Conservation (phyloP, 2,329 filamentous ascomycete genomes). For the Karstenula rhodostoma region DNA sequence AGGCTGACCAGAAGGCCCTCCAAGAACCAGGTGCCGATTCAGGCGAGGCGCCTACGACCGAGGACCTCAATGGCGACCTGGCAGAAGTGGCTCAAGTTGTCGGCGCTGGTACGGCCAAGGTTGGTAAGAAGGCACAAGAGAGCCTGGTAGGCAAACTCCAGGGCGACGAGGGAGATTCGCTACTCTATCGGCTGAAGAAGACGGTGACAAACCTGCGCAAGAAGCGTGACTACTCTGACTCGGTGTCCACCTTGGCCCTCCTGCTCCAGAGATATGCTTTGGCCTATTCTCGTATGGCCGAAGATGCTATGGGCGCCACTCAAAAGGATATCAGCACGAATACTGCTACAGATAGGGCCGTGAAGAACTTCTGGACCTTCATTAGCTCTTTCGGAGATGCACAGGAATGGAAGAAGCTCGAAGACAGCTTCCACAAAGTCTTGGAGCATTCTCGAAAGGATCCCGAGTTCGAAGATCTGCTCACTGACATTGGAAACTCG, state of each 20-base stretch:
- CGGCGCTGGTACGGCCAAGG: constrained; percentile 54
- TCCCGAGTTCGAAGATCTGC: constrained; percentile 80
- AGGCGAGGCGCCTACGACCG: constrained; percentile 61
- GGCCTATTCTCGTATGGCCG: constrained; percentile 76
- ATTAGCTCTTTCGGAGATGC: constrained; percentile 80
- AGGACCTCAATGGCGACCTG: constrained; percentile 66
- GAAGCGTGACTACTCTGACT: constrained; percentile 83
- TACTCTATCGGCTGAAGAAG: constrained; percentile 79
- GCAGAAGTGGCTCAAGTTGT: constrained; percentile 56
- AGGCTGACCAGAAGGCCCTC: constrained; percentile 65
- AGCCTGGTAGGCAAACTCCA: constrained; percentile 78
- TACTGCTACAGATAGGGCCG: constrained; percentile 74
- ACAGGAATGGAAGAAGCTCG: constrained; percentile 77
- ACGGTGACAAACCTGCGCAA: constrained; percentile 77
- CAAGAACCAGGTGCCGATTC: constrained; percentile 62
- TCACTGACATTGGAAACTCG: constrained; percentile 75
- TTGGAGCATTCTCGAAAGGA: constrained; percentile 78
- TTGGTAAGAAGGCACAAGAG: constrained; percentile 66
- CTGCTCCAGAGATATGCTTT: constrained; percentile 81
- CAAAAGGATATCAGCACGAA: constrained; percentile 78
- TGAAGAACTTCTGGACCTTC: constrained; percentile 82
- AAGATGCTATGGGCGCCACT: constrained; percentile 71
- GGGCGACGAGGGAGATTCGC: constrained; percentile 74
- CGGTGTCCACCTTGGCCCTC: constrained; percentile 78
- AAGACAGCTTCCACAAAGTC: constrained; percentile 72